Evolutionary conservation across 352 stramenopile genomes (phyloP), one percentile per base, ranked within the genome.

Genomic region (Blastocystis sp.): DNA sequence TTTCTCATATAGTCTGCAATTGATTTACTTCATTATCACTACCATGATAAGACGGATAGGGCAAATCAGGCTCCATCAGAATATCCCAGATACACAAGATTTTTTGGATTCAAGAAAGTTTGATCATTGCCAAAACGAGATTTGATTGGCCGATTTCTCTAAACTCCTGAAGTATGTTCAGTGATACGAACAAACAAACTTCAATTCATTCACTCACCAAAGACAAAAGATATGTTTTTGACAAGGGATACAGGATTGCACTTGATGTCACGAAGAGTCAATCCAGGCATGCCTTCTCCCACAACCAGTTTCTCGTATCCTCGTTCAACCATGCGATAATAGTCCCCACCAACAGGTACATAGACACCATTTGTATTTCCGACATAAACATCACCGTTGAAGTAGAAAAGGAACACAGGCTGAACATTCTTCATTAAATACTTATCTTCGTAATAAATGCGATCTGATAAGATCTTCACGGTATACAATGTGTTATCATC

Each of bases 351-450:
- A 5, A 27, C 32, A 14, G 69, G 69, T 32, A 32, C 32, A 14
- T 39, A 46, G 3, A 24, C 7, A 0, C 16, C 21, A 29, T 43
- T 49, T 3, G 71, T 67, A 24, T 61, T 42, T 7, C 71, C 71
- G 0, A 83, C 71, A 27, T 67, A 83, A n/a, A 83, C n/a, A 51
- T 83, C 71, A 24, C 71, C 71, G 21, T 83, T 83, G 4, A 35
- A 67, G 71, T 52, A 83, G 46, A 63, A 83, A 52, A 83, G 51
- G 29, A 67, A 65, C 3, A 39, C 27, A 12, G 71, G 54, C 12
- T 61, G 71, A 19, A 27, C 16, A 12, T 39, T 9, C 1, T 42
- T 56, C n/a, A 27, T 46, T 2, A 32, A 11, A 35, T 63, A 43
- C 42, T 65, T 63, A n/a, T 42, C 21, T 16, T 46, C 27, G 11